phyloP scores from a whole-genome alignment of 2,329 filamentous ascomycete genomes.

The Botrytis pseudocinerea region DNA sequence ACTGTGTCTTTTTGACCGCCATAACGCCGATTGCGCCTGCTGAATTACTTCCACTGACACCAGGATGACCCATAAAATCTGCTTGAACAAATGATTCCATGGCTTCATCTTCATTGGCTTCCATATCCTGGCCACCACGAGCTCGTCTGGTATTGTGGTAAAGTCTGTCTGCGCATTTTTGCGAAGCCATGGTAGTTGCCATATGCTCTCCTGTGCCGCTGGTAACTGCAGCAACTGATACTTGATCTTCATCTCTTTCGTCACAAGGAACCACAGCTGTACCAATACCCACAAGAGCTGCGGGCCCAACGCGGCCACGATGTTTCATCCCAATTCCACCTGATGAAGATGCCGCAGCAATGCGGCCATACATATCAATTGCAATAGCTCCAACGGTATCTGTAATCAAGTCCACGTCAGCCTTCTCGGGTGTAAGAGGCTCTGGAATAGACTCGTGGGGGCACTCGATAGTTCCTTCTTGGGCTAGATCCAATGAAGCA shows the following conservation, averaged over 20 bases:
- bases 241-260: constrained; percentile 65
- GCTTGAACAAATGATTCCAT: constrained; percentile 75
- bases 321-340: constrained; percentile 99
- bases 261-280: constrained; percentile 83
- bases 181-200: constrained; percentile 90
- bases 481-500: constrained; percentile 27
- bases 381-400: constrained; percentile 97
- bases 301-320: constrained; percentile 84
- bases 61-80: constrained; percentile 94
- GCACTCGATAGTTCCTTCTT: constrained; percentile 33
- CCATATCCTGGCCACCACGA: constrained; percentile 60
- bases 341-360: constrained; percentile 93
- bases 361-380: constrained; percentile 79
- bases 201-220: constrained; percentile 98
- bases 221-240: constrained; percentile 79
- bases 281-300: constrained; percentile 88
- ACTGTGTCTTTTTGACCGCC: constrained; percentile 78
- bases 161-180: constrained; percentile 80
- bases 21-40: constrained; percentile 89
- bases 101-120: constrained; percentile 74
- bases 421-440: constrained; percentile 23
- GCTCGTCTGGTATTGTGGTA: constrained; percentile 68
- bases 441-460: constrained; percentile 22
- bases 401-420: constrained; percentile 65
- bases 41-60: constrained; percentile 76